Base-by-base conservation (phyloP, 495 filamentous ascomycete species). In the Penicillium canescens region DNA sequence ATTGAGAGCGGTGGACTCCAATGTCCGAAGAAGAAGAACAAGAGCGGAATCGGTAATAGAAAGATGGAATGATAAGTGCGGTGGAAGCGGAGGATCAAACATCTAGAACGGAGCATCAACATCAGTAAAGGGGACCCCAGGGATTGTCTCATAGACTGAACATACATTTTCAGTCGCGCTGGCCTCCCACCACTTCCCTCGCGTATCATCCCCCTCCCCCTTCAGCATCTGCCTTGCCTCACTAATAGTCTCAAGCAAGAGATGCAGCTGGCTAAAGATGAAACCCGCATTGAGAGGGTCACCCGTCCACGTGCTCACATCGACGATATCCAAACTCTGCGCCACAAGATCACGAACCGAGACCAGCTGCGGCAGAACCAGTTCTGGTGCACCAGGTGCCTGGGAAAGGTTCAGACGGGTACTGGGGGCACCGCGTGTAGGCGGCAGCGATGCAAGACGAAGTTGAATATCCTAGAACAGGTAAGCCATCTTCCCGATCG, bases 21-120 rank as follows among this genome's bases (percentile, higher is more conserved):
- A 82, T 0, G 88, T 90, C 18, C 95, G 86, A 6, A 97, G 72
- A 57, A 87, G 82, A 7, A 95, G 82, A 1, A 93, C 80, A 3
- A 98, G 74, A 4, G 85, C 86, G 13, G 87, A 86, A 42, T 96
- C 91, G 36, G 83, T 81, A 45, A 98, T 83, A 23, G 80, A 82
- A 2, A 97, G 74, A 66, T 93, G 84, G 61, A 96, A 85, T 5
- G 85, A 85, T 2, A 95, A 71, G 55, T 78, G 78, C 2, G 76
- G 65, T 0, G 82, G 84, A 5, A 83, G 72, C 0, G 79, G 76
- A 40, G 85, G 84, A 38, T 83, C 80, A 61, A 90, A 84, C 46
- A 67, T 65, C 70, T 77, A 39, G 12, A 10, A 47, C 46, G 23
- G 18, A 31, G 40, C 4, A 43, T 44, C 18, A 12, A 20, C 21